phyloP scores from a whole-genome alignment of 441 rosid species.

The Aleurites moluccanus region DNA sequence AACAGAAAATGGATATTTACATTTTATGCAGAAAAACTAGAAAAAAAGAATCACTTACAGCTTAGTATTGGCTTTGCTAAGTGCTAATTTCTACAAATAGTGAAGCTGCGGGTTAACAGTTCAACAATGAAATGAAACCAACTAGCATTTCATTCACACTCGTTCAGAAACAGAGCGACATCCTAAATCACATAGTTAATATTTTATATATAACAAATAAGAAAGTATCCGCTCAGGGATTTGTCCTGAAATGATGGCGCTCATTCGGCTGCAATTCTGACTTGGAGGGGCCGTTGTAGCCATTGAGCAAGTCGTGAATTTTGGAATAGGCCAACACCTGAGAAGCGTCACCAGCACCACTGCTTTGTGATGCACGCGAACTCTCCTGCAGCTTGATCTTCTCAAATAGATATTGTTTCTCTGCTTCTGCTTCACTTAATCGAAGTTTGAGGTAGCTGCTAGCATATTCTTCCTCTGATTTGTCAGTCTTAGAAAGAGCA shows the following conservation, averaged over 20 bases:
- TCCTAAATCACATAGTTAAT: constrained; percentile 14
- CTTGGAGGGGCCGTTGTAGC: constrained; percentile 50
- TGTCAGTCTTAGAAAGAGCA: constrained; percentile 81
- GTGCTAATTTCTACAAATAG: neutral
- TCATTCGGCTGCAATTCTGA: constrained; percentile 52
- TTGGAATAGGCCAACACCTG: constrained; percentile 63
- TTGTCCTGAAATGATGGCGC: constrained; percentile 46
- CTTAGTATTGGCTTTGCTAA: constrained; percentile 3
- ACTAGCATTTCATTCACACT: constrained; percentile 27
- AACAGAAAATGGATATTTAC: constrained; percentile 8
- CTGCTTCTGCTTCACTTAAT: constrained; percentile 94
- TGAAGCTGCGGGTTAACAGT: constrained; percentile 12
- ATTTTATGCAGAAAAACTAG: constrained; percentile 1
- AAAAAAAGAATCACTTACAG: constrained; percentile 3
- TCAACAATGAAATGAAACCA: constrained; percentile 22
- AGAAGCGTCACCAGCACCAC: constrained; percentile 63
- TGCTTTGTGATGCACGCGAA: constrained; percentile 52
- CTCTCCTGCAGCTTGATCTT: constrained; percentile 89
- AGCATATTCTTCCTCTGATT: constrained; percentile 92
- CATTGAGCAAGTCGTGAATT: constrained; percentile 57
- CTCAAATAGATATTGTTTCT: constrained; percentile 90
- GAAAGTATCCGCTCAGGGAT: constrained; percentile 33
- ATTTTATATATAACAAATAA: constrained; percentile 11
- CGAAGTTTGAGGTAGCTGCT: constrained; percentile 83
- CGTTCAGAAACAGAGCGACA: constrained; percentile 18